A percentile compares a stretch with the other conserved stretches of the same genome.
Evolutionary conservation across 1,139 yeast genomes (phyloP).

Genomic region (Yamadazyma triangularis): DNA sequence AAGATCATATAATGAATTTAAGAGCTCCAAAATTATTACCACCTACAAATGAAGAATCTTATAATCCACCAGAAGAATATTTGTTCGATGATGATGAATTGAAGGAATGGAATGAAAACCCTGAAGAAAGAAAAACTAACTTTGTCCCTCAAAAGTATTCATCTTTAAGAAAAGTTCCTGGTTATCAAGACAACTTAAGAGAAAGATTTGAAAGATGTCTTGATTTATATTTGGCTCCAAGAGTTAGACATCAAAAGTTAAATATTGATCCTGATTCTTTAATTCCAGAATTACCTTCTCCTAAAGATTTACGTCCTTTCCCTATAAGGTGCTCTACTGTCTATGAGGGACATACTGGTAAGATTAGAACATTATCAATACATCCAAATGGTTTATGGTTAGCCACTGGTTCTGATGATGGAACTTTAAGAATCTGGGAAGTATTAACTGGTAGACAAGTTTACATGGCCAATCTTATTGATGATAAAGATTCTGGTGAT

Average conservation of each 20-base stretch:
- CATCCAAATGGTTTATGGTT: constrained; percentile 93
- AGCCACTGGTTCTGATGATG: constrained; percentile 98
- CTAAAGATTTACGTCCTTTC: constrained; percentile 96
- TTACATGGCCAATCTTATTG: constrained; percentile 46
- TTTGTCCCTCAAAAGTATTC: constrained; percentile 79
- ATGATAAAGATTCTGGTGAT: constrained; percentile 56
- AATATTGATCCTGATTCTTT: constrained; percentile 95
- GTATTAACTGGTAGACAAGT: constrained; percentile 92
- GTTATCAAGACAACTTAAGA: constrained; percentile 77
- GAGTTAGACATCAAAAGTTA: constrained; percentile 86
- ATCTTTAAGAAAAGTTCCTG: constrained; percentile 89
- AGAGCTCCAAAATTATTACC: constrained; percentile 96
- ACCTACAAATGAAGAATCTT: constrained; percentile 94
- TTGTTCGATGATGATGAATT: constrained; percentile 74
- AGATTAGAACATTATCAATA: constrained; percentile 74
- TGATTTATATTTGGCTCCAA: constrained; percentile 92
- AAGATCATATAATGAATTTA: constrained; percentile 79
- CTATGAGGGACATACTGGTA: constrained; percentile 78
- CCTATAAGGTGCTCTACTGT: constrained; percentile 87
- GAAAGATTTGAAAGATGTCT: constrained; percentile 93
- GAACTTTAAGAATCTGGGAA: constrained; percentile 95
- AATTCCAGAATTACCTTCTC: constrained; percentile 95
- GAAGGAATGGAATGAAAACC: constrained; percentile 71
- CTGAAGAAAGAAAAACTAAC: constrained; percentile 73
- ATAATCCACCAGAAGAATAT: constrained; percentile 97